phyloP scores from a whole-genome alignment of 805 yeast species.

The Torulaspora franciscae region DNA sequence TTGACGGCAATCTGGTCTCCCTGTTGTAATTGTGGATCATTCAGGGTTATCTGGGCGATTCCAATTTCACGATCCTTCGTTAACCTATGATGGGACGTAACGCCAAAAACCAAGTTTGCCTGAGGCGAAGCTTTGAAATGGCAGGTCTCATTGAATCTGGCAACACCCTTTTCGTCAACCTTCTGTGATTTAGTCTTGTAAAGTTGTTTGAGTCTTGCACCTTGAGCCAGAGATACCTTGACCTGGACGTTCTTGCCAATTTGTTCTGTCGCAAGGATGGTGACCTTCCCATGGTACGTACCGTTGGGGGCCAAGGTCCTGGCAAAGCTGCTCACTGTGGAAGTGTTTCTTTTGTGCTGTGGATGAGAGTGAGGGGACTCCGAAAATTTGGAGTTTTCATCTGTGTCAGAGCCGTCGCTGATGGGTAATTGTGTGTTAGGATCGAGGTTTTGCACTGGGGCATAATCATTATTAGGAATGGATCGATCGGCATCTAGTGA shows the following conservation, averaged over 20 bases:
- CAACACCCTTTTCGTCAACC: constrained; percentile 41
- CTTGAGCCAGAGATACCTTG: constrained; percentile 47
- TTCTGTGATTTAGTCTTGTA: constrained; percentile 61
- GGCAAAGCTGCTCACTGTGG: constrained; percentile 25
- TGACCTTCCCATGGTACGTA: constrained; percentile 48
- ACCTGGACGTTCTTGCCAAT: constrained; percentile 45
- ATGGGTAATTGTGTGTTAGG: constrained; percentile 15
- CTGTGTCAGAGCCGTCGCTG: constrained; percentile 15
- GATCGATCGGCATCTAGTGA: constrained; percentile 27
- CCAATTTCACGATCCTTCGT: constrained; percentile 68
- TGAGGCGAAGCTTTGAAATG: constrained; percentile 64
- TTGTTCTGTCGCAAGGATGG: constrained; percentile 46
- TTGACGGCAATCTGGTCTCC: constrained; percentile 32
- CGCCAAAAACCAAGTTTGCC: constrained; percentile 53
- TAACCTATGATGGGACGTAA: constrained; percentile 64
- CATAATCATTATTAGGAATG: constrained; percentile 30
- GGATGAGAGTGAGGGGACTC: constrained; percentile 17
- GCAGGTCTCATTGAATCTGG: constrained; percentile 58
- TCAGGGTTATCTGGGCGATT: constrained; percentile 47
- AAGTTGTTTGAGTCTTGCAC: constrained; percentile 49
- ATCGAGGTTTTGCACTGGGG: constrained; percentile 21
- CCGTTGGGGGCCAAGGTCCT: constrained; percentile 33
- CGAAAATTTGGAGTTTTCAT: constrained; percentile 9
- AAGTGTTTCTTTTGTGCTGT: constrained; percentile 17
- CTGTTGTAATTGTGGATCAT: constrained; percentile 38